phyloP scores from a whole-genome alignment of 2,329 filamentous ascomycete genomes.

The Sclerotinia nivalis region DNA sequence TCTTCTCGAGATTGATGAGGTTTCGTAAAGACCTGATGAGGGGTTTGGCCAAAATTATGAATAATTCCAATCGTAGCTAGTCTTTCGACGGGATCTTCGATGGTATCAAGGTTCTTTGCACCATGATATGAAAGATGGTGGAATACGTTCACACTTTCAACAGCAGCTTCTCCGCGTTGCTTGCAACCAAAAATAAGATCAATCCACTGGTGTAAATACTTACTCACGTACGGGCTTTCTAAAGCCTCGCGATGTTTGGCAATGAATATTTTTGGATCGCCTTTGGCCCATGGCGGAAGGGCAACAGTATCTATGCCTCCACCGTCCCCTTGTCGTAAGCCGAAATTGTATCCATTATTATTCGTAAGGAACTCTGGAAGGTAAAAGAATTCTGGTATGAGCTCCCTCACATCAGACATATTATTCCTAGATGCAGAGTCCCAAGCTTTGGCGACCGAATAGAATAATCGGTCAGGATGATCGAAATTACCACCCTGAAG shows the following conservation, averaged over 20 bases:
- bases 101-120: conserved; percentile 87
- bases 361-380: conserved; percentile 95
- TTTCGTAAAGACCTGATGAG: conserved; percentile 86
- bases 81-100: conserved; percentile 83
- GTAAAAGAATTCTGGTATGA: conserved; percentile 97
- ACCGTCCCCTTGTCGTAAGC: conserved; percentile 76
- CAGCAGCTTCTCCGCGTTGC: conserved; percentile 86
- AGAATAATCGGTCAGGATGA: conserved; percentile 92
- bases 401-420: conserved; percentile 89
- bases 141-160: conserved; percentile 93
- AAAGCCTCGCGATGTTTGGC: conserved; percentile 93
- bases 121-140: conserved; percentile 95
- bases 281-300: conserved; percentile 95
- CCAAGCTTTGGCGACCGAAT: conserved; percentile 90
- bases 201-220: conserved; percentile 91
- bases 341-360: conserved; percentile 92
- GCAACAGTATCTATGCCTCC: conserved; percentile 81
- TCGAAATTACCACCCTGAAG: conserved; percentile 96
- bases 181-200: conserved; percentile 94
- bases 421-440: conserved; percentile 84
- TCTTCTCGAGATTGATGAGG: conserved; percentile 78
- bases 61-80: conserved; percentile 92
- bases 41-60: conserved; percentile 97
- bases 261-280: conserved; percentile 93
- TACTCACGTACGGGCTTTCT: conserved; percentile 89